Evolutionary conservation across 495 filamentous ascomycete genomes (phyloP), one percentile per base, ranked within the genome.

Genomic region (Neurospora sp.): DNA sequence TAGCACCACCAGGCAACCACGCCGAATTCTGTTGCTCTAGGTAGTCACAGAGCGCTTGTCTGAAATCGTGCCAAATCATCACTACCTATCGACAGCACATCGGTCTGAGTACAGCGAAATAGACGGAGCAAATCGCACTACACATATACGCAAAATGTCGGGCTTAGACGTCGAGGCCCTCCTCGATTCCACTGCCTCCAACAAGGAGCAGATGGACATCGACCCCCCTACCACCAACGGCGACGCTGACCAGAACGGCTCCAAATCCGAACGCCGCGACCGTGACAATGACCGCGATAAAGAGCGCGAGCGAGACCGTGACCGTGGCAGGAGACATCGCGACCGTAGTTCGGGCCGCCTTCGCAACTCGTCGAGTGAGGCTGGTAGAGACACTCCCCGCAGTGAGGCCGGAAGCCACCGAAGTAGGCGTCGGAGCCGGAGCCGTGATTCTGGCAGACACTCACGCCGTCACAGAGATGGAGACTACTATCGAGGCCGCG

Each of bases 111-210:
- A 35, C 12, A 16, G 1, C 27, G 53, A 66, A 18, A 31, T 18
- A 61, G 53, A 35, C 53, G 14, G 20, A 22, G 20, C 20, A 5
- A 59, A 38, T 12, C 68, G 27, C 38, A 38, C 8, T 18, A n/a
- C 38, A 35, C 16, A 69, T 66, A 12, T 22, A 18, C 35, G 7
- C 66, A 78, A 72, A 75, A 97, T 97, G 94, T 95, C 94, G 81
- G 91, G 91, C 83, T 87, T 96, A 79, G 93, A 97, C 81, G 93
- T 97, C 77, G 94, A 97, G 88, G 94, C 94, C 77, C 90, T 97
- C 74, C 88, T 97, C 78, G 94, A 97, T 84, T 93, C 92, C 41
- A 94, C 94, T 76, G 94, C 53, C 53, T 84, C 86, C 68, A 76
- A 78, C 70, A 89, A 89, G 75, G 83, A 88, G 53, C 75, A 72